A percentile compares a stretch with the other conserved stretches of the same genome.
These are phyloP conservation scores for Smallanthus sonchifolius DNA, from an alignment of 129 eudicot species.

Conservation along the genomic window DNA sequence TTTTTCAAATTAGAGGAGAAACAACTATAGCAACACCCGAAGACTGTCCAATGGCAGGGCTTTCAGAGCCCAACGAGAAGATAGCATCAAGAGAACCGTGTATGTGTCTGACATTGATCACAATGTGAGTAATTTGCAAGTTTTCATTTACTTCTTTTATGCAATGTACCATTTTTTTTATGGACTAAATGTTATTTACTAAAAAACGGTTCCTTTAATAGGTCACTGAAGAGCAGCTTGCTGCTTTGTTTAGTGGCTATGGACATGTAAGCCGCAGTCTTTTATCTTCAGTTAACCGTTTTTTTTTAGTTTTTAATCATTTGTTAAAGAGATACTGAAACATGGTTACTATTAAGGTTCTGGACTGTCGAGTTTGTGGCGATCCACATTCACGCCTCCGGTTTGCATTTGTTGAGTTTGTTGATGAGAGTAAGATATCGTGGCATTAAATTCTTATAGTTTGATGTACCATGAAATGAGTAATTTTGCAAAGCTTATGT, in stretches of 20 bases:
- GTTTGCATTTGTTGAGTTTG: conserved; percentile 96
- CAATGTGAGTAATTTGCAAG: conserved; percentile 51
- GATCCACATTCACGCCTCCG: conserved; percentile 99
- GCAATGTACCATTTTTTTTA: background rate
- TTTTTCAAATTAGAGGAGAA: conserved; percentile 52
- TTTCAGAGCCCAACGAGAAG: conserved; percentile 90
- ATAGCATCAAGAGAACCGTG: conserved; percentile 86
- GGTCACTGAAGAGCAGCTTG: conserved; percentile 97
- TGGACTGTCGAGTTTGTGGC: conserved; percentile 97
- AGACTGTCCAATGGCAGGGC: conserved; percentile 45
- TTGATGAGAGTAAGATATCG: conserved; percentile 71
- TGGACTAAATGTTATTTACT: conserved; percentile 8
- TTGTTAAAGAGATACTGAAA: background rate
- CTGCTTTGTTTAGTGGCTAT: conserved; percentile 73
- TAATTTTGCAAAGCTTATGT: conserved; percentile 1
- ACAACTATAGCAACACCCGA: conserved; percentile 51
- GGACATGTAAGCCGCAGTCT: conserved; percentile 71
- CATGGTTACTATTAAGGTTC: conserved; percentile 54
- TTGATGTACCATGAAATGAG: background rate
- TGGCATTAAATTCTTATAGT: background rate
- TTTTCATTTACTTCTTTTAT: background rate
- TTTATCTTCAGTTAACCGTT: background rate
- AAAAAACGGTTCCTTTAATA: conserved; percentile 24
- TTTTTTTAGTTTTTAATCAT: background rate
- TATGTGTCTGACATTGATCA: conserved; percentile 88